Conservation (phyloP, 306 rosid genomes). For the Acacia melanoxylon region DNA sequence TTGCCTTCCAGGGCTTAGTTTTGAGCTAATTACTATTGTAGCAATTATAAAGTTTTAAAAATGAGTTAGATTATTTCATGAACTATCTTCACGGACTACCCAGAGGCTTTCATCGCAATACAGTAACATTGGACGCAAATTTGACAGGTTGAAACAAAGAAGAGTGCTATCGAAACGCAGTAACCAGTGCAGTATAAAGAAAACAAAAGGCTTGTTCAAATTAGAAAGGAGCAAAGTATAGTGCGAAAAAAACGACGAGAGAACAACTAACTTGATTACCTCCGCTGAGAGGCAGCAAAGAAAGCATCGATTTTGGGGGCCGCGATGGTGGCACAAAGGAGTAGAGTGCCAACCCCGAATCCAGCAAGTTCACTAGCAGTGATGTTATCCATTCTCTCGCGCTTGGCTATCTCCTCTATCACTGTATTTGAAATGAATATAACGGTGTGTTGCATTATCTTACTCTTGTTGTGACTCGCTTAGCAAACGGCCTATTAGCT, state of each 20-base stretch:
- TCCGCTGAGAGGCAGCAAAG: conserved; percentile 85
- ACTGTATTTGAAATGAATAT: neutral
- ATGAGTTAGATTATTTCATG: neutral
- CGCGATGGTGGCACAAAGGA: conserved; percentile 76
- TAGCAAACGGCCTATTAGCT: conserved; percentile 61
- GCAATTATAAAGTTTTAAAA: neutral
- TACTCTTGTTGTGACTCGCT: fast-evolving
- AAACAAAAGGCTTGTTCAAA: neutral
- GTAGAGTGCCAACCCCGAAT: conserved; percentile 74
- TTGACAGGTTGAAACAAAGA: conserved; percentile 3
- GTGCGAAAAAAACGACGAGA: neutral
- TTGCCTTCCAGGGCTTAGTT: neutral
- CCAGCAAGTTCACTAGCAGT: conserved; percentile 92
- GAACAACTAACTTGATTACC: conserved; percentile 32
- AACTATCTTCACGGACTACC: neutral
- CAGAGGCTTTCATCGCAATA: neutral
- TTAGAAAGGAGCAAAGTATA: neutral
- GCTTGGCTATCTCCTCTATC: neutral
- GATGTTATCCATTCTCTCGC: conserved; percentile 45
- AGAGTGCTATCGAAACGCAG: neutral
- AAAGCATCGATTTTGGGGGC: conserved; percentile 84
- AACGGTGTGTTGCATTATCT: fast-evolving
- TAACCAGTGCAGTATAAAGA: neutral
- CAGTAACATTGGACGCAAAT: neutral
- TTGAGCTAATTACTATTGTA: neutral